Evolutionary conservation across 441 rosid species (phyloP).

Genomic region (Aquilaria agallochum): DNA sequence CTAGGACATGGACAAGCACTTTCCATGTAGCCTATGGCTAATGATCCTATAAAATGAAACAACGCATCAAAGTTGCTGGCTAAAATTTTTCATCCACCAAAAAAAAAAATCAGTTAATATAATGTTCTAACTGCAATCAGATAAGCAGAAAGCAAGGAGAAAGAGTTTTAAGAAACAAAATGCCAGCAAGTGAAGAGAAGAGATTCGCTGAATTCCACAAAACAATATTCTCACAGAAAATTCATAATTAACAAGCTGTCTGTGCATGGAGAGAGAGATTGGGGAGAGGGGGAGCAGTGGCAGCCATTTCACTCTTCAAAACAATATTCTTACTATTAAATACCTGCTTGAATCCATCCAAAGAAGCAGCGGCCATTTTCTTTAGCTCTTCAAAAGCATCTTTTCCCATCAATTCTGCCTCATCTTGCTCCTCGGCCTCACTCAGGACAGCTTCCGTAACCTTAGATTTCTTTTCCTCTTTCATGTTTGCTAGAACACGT

Average conservation of each 20-base stretch:
- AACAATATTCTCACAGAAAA: not conserved
- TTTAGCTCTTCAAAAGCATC: conserved; percentile 95
- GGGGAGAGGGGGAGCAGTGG: not conserved
- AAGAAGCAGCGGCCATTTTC: conserved; percentile 71
- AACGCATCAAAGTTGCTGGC: too few species aligned
- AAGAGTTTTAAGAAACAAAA: not conserved
- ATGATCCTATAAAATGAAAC: too few species aligned
- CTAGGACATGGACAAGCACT: too few species aligned
- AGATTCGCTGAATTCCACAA: not conserved
- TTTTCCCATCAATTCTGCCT: conserved; percentile 48
- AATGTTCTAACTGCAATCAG: too few species aligned
- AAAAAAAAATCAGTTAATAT: too few species aligned
- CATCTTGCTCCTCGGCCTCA: conserved; percentile 59
- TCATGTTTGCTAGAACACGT: conserved; percentile 81
- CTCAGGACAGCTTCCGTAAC: conserved; percentile 37
- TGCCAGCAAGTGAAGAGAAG: not conserved
- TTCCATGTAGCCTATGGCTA: too few species aligned
- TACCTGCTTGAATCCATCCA: conserved; percentile 45
- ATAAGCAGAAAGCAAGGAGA: too few species aligned
- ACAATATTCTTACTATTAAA: not conserved
- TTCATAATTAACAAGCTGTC: not conserved
- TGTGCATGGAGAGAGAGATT: not conserved
- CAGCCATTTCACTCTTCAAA: not conserved
- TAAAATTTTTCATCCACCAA: too few species aligned
- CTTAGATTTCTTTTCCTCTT: conserved; percentile 46